Percentiles rank a stretch among this genome's conserved stretches.
Conservation (phyloP, 2,329 filamentous ascomycete species). For the Fusarium setosum region DNA sequence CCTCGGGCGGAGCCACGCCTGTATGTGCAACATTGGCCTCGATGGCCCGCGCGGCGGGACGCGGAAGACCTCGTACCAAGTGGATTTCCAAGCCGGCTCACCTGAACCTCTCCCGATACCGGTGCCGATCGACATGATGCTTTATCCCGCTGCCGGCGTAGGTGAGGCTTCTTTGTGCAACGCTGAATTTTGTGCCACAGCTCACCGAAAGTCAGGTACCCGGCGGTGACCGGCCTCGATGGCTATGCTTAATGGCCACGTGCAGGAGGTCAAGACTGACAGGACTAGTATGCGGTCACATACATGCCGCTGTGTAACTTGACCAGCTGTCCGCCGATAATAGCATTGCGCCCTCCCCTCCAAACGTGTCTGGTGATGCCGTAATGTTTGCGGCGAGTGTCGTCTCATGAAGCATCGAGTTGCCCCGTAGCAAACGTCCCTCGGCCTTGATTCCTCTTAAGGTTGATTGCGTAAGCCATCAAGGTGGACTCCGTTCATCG, state of each 20-base stretch:
- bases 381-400: background rate
- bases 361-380: background rate
- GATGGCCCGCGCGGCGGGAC: background rate
- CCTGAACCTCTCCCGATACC: conserved; percentile 4
- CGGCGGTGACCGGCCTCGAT: conserved; percentile 6
- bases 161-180: conserved; percentile 14
- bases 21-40: conserved; percentile 1
- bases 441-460: background rate
- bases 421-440: background rate
- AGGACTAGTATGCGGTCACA: background rate
- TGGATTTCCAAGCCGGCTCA: background rate
- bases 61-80: conserved; percentile 14
- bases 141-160: background rate
- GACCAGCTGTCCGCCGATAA: background rate
- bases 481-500: background rate
- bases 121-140: conserved; percentile 25
- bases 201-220: conserved; percentile 7
- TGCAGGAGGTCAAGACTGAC: background rate
- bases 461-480: background rate
- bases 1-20: conserved; percentile 19
- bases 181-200: background rate
- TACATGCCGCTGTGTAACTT: background rate
- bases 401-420: background rate
- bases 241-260: background rate
- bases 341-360: background rate